Percentiles rank a stretch among this genome's conserved stretches.
Conservation (phyloP, 202 grass and related monocot genomes). For the Elaeis oleifera region DNA sequence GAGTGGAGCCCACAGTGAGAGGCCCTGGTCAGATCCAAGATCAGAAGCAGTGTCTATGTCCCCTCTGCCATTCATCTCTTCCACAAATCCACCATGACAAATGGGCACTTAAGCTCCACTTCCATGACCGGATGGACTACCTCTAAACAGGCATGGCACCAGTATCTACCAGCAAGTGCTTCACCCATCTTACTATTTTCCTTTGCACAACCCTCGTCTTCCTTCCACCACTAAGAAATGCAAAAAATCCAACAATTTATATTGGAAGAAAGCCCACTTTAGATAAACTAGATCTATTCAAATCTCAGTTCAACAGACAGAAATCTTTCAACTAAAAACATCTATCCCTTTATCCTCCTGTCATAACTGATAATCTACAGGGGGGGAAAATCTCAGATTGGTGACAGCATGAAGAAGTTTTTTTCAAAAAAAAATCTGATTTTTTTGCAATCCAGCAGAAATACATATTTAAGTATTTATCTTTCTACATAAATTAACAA, state of each 20-base stretch:
- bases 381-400: no score
- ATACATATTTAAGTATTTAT: no score
- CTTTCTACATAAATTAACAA: no score
- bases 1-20: conserved; percentile 45
- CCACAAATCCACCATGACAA: conserved; percentile 64
- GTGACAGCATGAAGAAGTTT: no score
- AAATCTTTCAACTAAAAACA: background rate
- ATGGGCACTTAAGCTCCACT: conserved; percentile 55
- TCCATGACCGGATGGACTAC: conserved; percentile 44
- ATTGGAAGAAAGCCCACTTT: background rate
- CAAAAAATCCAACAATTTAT: background rate
- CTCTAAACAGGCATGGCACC: conserved; percentile 67
- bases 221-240: no score
- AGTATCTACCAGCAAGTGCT: conserved; percentile 43
- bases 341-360: background rate
- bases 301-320: background rate
- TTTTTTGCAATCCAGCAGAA: background rate
- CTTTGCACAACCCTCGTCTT: no score
- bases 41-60: conserved; percentile 31
- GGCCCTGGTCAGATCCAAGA: conserved; percentile 25
- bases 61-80: conserved; percentile 51
- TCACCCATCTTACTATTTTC: conserved; percentile 38
- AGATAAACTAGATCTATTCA: conserved; percentile 3
- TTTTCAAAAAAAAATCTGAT: background rate
- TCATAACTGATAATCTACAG: no score